phyloP scores from a whole-genome alignment of 441 rosid species.

The Adansonia rubrostipa region DNA sequence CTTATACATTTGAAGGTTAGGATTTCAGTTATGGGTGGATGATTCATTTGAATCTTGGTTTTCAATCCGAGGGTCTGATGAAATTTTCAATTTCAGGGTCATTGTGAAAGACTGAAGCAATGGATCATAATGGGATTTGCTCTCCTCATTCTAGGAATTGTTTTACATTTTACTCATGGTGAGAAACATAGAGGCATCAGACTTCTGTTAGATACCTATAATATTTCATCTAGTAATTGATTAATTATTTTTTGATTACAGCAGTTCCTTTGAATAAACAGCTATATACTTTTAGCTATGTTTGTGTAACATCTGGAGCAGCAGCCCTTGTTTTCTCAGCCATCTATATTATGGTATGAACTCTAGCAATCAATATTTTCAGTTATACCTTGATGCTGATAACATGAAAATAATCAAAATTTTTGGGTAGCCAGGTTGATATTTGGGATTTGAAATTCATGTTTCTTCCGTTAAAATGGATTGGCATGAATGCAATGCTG shows the following conservation, averaged over 20 bases:
- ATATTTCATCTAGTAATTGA: constrained; percentile 3
- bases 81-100: constrained; percentile 44
- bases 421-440: constrained; percentile 53
- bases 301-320: constrained; percentile 79
- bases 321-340: constrained; percentile 76
- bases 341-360: constrained; percentile 62
- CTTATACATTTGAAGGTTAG: constrained; percentile 71
- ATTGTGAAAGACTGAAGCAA: constrained; percentile 65
- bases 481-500: constrained; percentile 92
- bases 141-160: constrained; percentile 62
- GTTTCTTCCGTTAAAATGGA: constrained; percentile 78
- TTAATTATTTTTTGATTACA: constrained; percentile 36
- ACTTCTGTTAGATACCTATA: background rate
- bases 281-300: constrained; percentile 78
- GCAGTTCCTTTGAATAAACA: constrained; percentile 84
- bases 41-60: background rate
- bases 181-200: constrained; percentile 26
- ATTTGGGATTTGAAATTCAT: constrained; percentile 43
- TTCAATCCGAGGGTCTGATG: constrained; percentile 17
- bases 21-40: background rate
- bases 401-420: background rate
- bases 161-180: constrained; percentile 75
- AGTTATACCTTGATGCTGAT: background rate
- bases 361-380: background rate
- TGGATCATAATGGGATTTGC: constrained; percentile 64